phyloP scores from a whole-genome alignment of 257 asterid genomes.

The Nicotiana undulata region DNA sequence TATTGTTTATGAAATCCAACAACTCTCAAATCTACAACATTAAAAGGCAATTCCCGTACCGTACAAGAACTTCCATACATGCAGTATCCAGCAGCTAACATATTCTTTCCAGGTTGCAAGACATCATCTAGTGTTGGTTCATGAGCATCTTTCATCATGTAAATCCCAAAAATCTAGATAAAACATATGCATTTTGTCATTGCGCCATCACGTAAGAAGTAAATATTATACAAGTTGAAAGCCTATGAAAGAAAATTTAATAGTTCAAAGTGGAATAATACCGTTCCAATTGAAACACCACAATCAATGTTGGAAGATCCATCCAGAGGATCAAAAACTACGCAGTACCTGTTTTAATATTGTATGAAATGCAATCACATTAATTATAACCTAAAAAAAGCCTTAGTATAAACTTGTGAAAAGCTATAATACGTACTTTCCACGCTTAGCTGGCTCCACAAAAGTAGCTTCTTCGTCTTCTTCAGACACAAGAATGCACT shows the following conservation, averaged over 20 bases:
- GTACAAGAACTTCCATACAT: constrained; percentile 98
- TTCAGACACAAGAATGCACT: constrained; percentile 95
- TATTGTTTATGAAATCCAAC: not conserved
- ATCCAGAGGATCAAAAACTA: constrained; percentile 94
- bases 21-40: not conserved
- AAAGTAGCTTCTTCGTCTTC: constrained; percentile 91
- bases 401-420: not conserved
- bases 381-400: not conserved
- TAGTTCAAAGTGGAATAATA: constrained; percentile 18
- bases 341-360: constrained; percentile 62
- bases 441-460: constrained; percentile 69
- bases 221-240: not conserved
- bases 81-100: constrained; percentile 96
- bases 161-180: constrained; percentile 83
- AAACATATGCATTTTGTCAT: constrained; percentile 2
- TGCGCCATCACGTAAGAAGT: not conserved
- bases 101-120: constrained; percentile 87
- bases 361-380: constrained; percentile 3
- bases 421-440: constrained; percentile 48
- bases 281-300: constrained; percentile 97
- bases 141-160: constrained; percentile 44
- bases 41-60: constrained; percentile 28
- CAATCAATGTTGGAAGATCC: constrained; percentile 99
- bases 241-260: constrained; percentile 1
- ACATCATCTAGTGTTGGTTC: constrained; percentile 77